Evolutionary conservation across 441 rosid genomes (phyloP).

Genomic region (Corymbia calophylla): DNA sequence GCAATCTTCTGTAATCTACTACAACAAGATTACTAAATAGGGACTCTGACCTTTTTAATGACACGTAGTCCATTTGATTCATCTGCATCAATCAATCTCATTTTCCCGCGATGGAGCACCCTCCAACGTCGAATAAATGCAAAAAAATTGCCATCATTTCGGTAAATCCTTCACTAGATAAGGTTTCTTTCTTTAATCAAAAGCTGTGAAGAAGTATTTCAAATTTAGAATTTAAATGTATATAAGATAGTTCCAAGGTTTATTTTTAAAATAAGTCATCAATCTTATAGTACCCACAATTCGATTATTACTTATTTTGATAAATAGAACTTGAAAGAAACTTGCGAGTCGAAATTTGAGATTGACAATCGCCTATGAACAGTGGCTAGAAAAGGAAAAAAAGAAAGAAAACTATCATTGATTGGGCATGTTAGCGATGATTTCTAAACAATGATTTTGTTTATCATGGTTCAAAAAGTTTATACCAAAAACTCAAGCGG

Average conservation of each 20-base stretch:
- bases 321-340: not conserved
- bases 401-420: not conserved
- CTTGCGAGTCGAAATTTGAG: not conserved
- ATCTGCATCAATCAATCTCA: not conserved
- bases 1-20: not conserved
- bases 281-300: not conserved
- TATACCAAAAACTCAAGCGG: no score
- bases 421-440: accelerated
- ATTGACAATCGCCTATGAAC: not conserved
- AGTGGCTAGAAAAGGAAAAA: not conserved
- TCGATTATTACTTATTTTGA: not conserved
- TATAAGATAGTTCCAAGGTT: not conserved
- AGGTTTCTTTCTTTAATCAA: not conserved
- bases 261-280: not conserved
- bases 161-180: not conserved
- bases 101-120: not conserved
- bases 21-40: not conserved
- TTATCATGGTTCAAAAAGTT: not conserved
- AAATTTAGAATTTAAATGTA: not conserved
- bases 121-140: not conserved
- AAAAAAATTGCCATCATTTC: not conserved
- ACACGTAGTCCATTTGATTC: not conserved
- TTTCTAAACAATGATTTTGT: not conserved
- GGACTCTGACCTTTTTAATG: not conserved
- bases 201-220: accelerated